Evolutionary conservation across 148 eudicot species (phyloP), one percentile per base, ranked within the genome.

Genomic region (Talinum fruticosum): DNA sequence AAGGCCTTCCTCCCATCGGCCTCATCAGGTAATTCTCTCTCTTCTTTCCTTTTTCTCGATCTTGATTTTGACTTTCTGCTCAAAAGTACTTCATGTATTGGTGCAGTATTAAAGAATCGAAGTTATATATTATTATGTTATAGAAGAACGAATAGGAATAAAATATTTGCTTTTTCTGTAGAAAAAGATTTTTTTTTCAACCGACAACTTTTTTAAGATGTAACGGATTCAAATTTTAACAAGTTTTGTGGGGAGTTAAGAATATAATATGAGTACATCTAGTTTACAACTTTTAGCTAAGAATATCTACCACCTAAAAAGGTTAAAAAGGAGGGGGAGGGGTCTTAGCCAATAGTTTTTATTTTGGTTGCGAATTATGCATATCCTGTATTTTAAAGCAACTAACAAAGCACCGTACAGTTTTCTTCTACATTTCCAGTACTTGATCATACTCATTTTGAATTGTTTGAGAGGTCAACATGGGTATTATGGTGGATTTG

Each of bases 21-120:
- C 59, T 41, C 87, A 80, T 6, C 80, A 86, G 92, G 92, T 88
- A 32, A 26, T 30, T 64, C 28, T 75, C 35, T 30, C 16, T 23
- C 38, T 13, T 35, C 12, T 26, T 28, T 28, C 0, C 10, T 12
- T n/a, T 18, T 23, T 44, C 34, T 30, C 7, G 23, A 64, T 64
- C 24, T 75, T 41, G 54, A 8, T 64, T 24, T 75, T 41, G 54
- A 8, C 41, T 24, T 51, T 51, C 57, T 41, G 47, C 19, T 51
- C n/a, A 18, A 51, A 51, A 51, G n/a, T 4, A 4, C 57, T 51
- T 51, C 57, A 1, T 51, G 15, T 51, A 23, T 0, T 51, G 57
- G 57, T 14, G 57, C 47, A 7, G 47, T 41, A 10, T n/a, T n/a
- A 41, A 41, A 41, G 0, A 41, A 41, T 41, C 47, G 47, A 41